Conservation (phyloP, 1,139 yeast genomes). For the Lodderomyces pseudojiufengensis region DNA sequence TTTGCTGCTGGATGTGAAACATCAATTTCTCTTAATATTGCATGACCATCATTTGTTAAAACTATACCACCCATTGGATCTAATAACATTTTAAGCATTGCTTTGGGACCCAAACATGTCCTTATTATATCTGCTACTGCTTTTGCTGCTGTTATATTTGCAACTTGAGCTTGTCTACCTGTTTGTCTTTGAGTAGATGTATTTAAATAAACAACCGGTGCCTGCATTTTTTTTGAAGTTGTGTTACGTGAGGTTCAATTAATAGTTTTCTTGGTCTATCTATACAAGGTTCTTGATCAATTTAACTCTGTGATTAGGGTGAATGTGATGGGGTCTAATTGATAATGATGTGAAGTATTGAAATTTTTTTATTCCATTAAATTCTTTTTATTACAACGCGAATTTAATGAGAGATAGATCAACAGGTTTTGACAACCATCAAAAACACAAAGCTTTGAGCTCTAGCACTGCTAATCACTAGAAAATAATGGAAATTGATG, state of each 20-base stretch:
- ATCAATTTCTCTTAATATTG: conserved; percentile 82
- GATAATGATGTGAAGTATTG: not conserved
- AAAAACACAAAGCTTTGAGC: too few species aligned
- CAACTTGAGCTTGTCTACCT: conserved; percentile 95
- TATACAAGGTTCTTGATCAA: too few species aligned
- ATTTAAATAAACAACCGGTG: conserved; percentile 53
- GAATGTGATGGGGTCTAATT: too few species aligned
- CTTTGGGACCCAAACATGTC: conserved; percentile 99
- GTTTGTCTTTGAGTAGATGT: conserved; percentile 91
- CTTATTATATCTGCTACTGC: conserved; percentile 97
- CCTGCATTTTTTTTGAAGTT: conserved; percentile 33
- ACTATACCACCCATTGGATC: conserved; percentile 99
- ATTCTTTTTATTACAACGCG: not conserved
- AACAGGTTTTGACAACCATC: too few species aligned
- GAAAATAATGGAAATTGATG: conserved; percentile 16
- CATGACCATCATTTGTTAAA: conserved; percentile 96
- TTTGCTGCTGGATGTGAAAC: conserved; percentile 98
- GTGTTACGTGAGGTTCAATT: conserved; percentile 1
- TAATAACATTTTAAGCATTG: conserved; percentile 95
- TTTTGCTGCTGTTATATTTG: conserved; percentile 97
- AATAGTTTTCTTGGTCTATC: too few species aligned
- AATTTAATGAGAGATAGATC: too few species aligned
- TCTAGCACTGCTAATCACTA: too few species aligned
- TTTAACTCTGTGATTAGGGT: too few species aligned
- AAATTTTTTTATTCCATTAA: conserved; percentile 1